Base-by-base conservation (phyloP, 305 asterid species). In the Solanum hybrid region DNA sequence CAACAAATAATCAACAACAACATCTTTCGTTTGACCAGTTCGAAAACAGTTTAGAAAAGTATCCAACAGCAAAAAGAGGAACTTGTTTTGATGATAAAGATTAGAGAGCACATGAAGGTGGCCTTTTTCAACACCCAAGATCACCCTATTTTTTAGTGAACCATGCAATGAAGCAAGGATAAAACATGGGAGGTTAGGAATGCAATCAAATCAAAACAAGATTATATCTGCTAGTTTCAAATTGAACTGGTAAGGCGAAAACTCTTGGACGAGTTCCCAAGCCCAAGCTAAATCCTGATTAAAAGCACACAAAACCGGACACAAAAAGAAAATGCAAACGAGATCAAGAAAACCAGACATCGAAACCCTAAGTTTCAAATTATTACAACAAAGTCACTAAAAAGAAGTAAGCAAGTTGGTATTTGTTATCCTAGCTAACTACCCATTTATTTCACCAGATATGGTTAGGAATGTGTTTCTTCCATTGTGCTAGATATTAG, bases 291-390 rank as follows among this genome's bases (percentile, higher is more conserved):
- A 82, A 41, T 24, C 37, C 72, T 27, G 72, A 82, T 82, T 29
- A 26, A 82, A 39, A 7, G 15, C 87, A 82, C 72, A 82, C 12
- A 41, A 82, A 82, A 24, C 32, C 33, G 1, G 24, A 39, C 87
- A 33, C 84, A 39, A 82, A 41, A 45, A 82, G 72, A 41, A 82
- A 41, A 27, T 27, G 38, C n/a, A 14, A 82, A 82, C 87, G 20
- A 82, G 61, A 41, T 31, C 85, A 79, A 41, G 87, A 82, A 82
- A 82, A 82, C 87, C 72, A 82, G 87, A 82, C 15, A 41, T 82
- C 11, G 36, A 82, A 79, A 41, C 31, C 34, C 37, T 41, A 39
- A 82, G 72, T 82, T 81, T 82, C 87, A 41, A 41, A 14, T 39
- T 39, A 82, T 41, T 22, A 82, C 72, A 81, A 82, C 70, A 39